Base-by-base conservation (phyloP, 2,329 filamentous ascomycete genomes). In the Immersiporthe knoxdaviesiana region DNA sequence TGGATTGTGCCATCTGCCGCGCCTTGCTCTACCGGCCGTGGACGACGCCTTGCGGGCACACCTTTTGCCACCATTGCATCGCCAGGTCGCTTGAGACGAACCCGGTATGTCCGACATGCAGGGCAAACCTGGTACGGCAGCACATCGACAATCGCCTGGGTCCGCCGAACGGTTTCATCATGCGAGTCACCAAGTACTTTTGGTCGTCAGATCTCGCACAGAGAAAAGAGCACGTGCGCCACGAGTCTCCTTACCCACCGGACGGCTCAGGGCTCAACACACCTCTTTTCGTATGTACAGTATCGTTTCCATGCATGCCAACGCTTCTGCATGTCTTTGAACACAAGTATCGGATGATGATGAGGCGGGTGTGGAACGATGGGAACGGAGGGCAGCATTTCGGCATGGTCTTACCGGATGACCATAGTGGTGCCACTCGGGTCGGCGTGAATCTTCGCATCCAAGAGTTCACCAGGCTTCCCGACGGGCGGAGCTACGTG, bases 291-390 rank as follows among this genome's bases (percentile, higher is more conserved):
- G 87, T 97, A 41, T 96, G 92, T 79, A 93, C 93, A 0, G 80
- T 97, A 11, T 87, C 92, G 0, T 95, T 96, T 74, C 94, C 94
- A 0, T 84, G 85, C 1, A 93, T 95, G 88, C 93, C 91, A 0
- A 94, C 92, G 0, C 96, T 96, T 73, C 82, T 97, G 3, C 92
- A 97, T 74, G 88, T 97, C n/a, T 97, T 97, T 76, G 94, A 97
- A 77, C 92, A 92, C n/a, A 87, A 92, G 8, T 97, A 97, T 77
- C 88, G 93, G 10, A 84, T 96, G n/a, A 96, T 97, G 93, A 91
- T 97, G 50, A 87, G 91, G 61, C 88, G 93, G 47, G 91, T 89
- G 0, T 82, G 70, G 70, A 67, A 37, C 21, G 41, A 64, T 30
- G 67, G 97, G 66, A 91, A 94, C 72, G 88, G 89, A 0, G 88